These are phyloP conservation scores for Brassica nigra DNA, from an alignment of 345 rosid species.

Conservation along the genomic window DNA sequence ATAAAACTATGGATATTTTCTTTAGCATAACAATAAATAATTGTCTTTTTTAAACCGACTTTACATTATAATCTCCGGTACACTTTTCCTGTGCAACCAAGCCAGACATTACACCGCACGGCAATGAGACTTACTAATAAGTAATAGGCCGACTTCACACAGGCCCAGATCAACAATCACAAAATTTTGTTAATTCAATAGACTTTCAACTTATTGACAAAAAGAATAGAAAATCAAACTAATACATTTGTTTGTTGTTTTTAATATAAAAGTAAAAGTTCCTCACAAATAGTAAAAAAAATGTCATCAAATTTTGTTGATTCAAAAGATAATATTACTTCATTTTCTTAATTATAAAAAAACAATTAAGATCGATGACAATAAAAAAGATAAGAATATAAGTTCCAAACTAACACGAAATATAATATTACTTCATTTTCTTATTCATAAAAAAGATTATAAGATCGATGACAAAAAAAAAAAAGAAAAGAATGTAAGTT, in stretches of 20 bases:
- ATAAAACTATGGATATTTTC: no score
- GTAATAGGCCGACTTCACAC: not conserved
- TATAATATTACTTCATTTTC: not conserved
- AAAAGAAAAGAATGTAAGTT: not conserved
- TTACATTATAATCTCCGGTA: no score
- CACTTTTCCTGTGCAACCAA: not conserved
- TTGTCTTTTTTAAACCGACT: no score
- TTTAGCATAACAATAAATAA: no score
- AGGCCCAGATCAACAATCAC: conserved; percentile 9
- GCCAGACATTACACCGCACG: not conserved
- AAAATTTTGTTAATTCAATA: not conserved
- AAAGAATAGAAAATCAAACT: not conserved
- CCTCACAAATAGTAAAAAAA: not conserved
- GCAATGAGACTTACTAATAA: not conserved
- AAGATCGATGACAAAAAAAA: not conserved
- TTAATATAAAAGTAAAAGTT: not conserved
- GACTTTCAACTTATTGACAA: no score
- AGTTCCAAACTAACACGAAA: conserved; percentile 13
- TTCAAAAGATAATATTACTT: not conserved
- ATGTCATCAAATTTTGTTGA: not conserved
- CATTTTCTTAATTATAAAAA: not conserved
- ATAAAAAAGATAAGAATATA: not conserved
- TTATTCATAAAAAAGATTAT: not conserved
- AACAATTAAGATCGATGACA: not conserved
- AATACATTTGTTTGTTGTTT: not conserved